phyloP scores from a whole-genome alignment of 2,329 filamentous ascomycete genomes.

The Colletotrichum cordylinicola region DNA sequence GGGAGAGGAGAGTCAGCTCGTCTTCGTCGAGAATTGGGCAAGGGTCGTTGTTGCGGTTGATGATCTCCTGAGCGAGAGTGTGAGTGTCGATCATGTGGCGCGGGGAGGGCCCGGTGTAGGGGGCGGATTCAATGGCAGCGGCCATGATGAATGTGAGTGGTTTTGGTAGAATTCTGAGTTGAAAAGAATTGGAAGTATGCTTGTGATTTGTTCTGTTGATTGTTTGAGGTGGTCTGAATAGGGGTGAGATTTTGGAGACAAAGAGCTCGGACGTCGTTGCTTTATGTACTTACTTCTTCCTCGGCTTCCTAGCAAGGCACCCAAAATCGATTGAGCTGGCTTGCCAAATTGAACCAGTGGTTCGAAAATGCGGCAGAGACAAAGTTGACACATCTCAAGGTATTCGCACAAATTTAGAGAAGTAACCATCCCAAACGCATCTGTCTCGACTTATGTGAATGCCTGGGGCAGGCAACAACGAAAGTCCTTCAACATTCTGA shows the following conservation, averaged over 20 bases:
- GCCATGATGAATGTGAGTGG: not conserved
- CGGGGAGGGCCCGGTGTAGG: constrained; percentile 21
- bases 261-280: not conserved
- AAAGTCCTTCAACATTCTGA: not conserved
- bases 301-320: not conserved
- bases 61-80: constrained; percentile 23
- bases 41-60: constrained; percentile 21
- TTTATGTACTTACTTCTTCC: not conserved
- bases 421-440: not conserved
- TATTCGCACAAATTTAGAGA: not conserved
- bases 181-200: no score
- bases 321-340: not conserved
- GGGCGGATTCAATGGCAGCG: not conserved
- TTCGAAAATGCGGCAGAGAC: not conserved
- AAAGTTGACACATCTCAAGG: no score
- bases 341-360: not conserved
- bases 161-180: not conserved
- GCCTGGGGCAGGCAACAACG: not conserved
- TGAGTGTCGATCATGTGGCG: constrained; percentile 18
- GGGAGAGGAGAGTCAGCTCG: constrained; percentile 4
- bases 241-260: not conserved
- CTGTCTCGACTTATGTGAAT: not conserved
- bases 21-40: constrained; percentile 13
- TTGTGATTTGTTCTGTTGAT: not conserved
- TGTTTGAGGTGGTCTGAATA: not conserved